phyloP scores from a whole-genome alignment of 148 eudicot genomes.

The Oxyria digyna region DNA sequence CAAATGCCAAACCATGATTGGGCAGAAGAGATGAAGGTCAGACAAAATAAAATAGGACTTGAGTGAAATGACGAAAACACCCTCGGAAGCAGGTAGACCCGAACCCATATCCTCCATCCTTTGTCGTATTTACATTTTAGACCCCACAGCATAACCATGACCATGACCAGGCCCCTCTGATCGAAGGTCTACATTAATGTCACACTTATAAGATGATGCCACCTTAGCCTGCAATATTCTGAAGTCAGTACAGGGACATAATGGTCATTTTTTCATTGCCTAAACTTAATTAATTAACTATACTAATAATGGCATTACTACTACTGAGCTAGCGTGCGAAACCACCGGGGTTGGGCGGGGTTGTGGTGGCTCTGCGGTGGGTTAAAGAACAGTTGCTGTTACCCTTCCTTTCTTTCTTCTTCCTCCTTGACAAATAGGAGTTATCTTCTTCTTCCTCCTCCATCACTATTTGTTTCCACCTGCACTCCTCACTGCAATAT shows the following conservation, averaged over 20 bases:
- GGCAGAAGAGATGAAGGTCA: not conserved
- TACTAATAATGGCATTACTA: not conserved
- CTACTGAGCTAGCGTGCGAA: not conserved
- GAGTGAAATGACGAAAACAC: not conserved
- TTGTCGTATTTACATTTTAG: not conserved
- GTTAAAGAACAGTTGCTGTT: not conserved
- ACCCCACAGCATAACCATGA: too few relatives aligned
- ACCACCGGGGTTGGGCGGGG: not conserved
- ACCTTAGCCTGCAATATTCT: not conserved
- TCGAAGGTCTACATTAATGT: not conserved
- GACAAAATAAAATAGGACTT: too few relatives aligned
- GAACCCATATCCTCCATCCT: not conserved
- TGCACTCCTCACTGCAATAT: conserved; percentile 11
- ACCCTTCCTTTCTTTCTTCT: not conserved
- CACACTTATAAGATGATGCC: not conserved
- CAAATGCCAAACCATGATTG: not conserved
- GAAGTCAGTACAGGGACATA: not conserved
- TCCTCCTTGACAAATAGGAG: not conserved
- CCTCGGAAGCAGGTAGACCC: not conserved
- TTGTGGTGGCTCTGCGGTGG: not conserved
- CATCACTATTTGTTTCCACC: conserved; percentile 5
- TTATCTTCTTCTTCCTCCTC: conserved; percentile 8
- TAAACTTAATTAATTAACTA: not conserved
- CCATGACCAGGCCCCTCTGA: too few relatives aligned
- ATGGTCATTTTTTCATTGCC: not conserved